Evolutionary conservation across 495 filamentous ascomycete species (phyloP).

Genomic region (Arthonia radiata): DNA sequence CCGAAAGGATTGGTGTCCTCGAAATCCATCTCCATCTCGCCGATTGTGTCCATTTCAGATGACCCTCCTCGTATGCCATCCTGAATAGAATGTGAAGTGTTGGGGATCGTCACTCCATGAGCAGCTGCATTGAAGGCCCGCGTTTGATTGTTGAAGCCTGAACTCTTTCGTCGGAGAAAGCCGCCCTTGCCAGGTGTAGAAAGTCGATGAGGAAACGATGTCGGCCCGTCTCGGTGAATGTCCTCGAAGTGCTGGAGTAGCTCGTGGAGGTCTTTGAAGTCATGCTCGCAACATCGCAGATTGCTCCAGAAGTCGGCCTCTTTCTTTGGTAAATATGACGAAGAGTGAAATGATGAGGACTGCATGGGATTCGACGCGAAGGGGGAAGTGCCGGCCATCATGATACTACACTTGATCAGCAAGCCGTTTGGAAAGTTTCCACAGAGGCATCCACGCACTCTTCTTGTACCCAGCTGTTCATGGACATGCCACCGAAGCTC

Average conservation of each 20-base stretch:
- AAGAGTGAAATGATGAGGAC: constrained; percentile 89
- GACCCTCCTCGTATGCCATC: constrained; percentile 3
- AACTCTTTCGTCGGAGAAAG: not conserved
- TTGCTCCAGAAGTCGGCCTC: constrained; percentile 94
- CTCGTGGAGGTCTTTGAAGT: constrained; percentile 73
- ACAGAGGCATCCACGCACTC: constrained; percentile 31
- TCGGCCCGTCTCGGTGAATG: constrained; percentile 28
- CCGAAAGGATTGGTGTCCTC: constrained; percentile 11
- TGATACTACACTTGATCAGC: constrained; percentile 34
- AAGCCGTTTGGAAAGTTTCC: constrained; percentile 9
- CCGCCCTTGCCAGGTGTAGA: not conserved
- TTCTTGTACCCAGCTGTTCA: constrained; percentile 90
- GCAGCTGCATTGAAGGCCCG: not conserved
- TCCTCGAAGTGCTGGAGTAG: constrained; percentile 93
- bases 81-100: not conserved
- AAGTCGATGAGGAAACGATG: constrained; percentile 4
- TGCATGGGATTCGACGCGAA: constrained; percentile 61
- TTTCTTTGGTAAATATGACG: constrained; percentile 89
- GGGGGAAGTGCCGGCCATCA: constrained; percentile 90
- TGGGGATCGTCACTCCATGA: not conserved
- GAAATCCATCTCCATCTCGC: constrained; percentile 89
- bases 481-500: constrained; percentile 94
- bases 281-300: constrained; percentile 78
- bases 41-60: constrained; percentile 65
- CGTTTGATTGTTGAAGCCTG: not conserved